Evolutionary conservation across 495 filamentous ascomycete genomes (phyloP), one percentile per base, ranked within the genome.

Genomic region (Penicillium diatomitis): DNA sequence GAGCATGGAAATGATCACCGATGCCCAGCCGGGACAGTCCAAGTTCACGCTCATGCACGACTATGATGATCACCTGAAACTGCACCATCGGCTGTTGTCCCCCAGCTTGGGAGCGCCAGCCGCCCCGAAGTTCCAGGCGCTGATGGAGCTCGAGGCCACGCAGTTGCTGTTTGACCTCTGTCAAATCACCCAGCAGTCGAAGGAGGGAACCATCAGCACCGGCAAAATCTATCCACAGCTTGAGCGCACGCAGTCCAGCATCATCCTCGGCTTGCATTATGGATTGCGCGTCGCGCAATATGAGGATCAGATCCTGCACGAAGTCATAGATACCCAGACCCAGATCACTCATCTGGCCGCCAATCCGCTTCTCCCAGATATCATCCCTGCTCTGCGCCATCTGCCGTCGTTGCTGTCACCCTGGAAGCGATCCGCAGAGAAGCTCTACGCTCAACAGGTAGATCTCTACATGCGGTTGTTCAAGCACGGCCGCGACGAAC

Each of bases 1-100:
- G 2, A 66, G 49, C 46, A 66, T 66, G 63, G 56, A 63, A 35
- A 65, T 62, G 62, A 65, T 65, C 48, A 64, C 58, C 6, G 52
- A 40, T 5, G 56, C 58, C 4, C 36, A 49, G n/a, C 54, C 54
- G 0, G 61, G 61, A 6, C 38, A 49, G 34, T 64, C 58, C 1
- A 47, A 50, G 35, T 64, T 64, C 33, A 64, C 58, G 9, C 38
- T 64, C 37, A 64, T 64, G 61, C 58, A 64, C 27, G 61, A 64
- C 46, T 63, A 63, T 38, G 61, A 62, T 42, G 53, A 61, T 30
- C 49, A 61, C 8, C 58, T 61, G 10, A 64, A 66, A 28, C 44
- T 60, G 20, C 63, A 66, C 43, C 61, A 64, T 32, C 61, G 61
- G 4, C 55, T 66, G 12, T 54, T 62, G 0, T 36, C 59, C 4